These are phyloP conservation scores for Lachnellula cervina DNA, from an alignment of 2,329 filamentous ascomycete genomes.

Conservation along the genomic window DNA sequence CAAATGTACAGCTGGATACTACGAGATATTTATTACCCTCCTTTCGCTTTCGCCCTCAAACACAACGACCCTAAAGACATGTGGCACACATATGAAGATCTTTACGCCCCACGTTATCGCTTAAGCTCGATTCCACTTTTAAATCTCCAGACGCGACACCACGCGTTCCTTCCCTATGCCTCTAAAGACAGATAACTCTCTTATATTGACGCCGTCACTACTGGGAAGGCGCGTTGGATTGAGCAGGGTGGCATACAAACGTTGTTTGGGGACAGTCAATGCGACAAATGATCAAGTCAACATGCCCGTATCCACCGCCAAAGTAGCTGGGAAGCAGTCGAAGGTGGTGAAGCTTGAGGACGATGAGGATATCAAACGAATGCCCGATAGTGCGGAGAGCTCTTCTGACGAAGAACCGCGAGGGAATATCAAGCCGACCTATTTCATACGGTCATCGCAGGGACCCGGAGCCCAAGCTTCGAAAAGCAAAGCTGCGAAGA, in stretches of 20 bases:
- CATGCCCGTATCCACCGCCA: constrained; percentile 3
- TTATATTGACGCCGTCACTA: background rate
- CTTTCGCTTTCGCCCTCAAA: too few relatives aligned
- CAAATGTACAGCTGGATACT: background rate
- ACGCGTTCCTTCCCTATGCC: constrained; percentile 13
- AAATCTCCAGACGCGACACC: constrained; percentile 3
- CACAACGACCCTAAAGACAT: background rate
- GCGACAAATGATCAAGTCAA: background rate
- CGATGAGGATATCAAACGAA: constrained; percentile 9
- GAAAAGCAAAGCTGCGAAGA: background rate
- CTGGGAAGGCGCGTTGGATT: constrained; percentile 8
- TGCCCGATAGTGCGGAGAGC: constrained; percentile 7
- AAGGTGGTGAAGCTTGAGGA: constrained; percentile 1
- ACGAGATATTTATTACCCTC: background rate
- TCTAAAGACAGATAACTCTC: background rate
- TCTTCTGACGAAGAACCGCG: background rate
- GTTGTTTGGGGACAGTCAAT: background rate
- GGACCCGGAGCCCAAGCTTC: background rate
- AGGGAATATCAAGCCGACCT: background rate
- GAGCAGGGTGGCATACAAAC: constrained; percentile 1
- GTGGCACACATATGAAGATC: constrained; percentile 1
- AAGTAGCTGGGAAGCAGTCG: constrained; percentile 1
- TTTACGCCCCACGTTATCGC: constrained; percentile 3
- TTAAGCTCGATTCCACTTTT: constrained; percentile 3
- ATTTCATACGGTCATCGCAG: background rate